Evolutionary conservation across 352 stramenopile species (phyloP), one percentile per base, ranked within the genome.

Genomic region (Phytophthora nicotianae): DNA sequence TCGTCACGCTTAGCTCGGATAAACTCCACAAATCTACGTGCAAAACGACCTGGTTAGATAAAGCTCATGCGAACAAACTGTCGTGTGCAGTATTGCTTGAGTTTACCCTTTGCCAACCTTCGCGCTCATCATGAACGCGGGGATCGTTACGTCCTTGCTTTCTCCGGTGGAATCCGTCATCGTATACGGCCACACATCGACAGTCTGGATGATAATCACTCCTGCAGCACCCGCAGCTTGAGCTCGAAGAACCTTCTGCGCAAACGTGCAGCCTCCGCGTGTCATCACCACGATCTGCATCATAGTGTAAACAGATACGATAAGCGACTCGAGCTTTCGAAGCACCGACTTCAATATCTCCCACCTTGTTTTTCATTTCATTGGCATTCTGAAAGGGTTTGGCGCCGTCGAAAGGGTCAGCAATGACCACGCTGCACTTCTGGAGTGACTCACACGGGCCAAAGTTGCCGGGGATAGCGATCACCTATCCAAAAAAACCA

Each of bases 131-230:
- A 93, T 93, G 58, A 91, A 91, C 8, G 83, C 73, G 19, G 85
- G 85, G 49, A 93, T 93, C 29, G 61, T 65, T 17, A 91, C 69
- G 14, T 57, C 48, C 10, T 65, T 64, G 61, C 82, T 86, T 63
- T 91, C 82, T 8, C 79, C 81, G 24, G 74, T 87, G 0, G 81
- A 91, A 58, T 93, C 85, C 23, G 82, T 93, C 85, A 93, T 93
- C 16, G 77, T 90, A 69, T 93, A 93, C 20, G 85, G 85, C 85
- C 85, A 93, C 7, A 93, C 65, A 46, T 91, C 81, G 17, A 77
- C 65, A 0, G 77, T 91, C 65, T 93, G 85, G 21, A 91, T 62
- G 42, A 94, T 86, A 41, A 92, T 72, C 6, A 86, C 83, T 8
- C 70, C 85, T 4, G 62, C 65, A 14, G 81, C 85, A 10, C 80